Evolutionary conservation across 768 basidiomycete species (phyloP).

Genomic region (Rickenella mellea): DNA sequence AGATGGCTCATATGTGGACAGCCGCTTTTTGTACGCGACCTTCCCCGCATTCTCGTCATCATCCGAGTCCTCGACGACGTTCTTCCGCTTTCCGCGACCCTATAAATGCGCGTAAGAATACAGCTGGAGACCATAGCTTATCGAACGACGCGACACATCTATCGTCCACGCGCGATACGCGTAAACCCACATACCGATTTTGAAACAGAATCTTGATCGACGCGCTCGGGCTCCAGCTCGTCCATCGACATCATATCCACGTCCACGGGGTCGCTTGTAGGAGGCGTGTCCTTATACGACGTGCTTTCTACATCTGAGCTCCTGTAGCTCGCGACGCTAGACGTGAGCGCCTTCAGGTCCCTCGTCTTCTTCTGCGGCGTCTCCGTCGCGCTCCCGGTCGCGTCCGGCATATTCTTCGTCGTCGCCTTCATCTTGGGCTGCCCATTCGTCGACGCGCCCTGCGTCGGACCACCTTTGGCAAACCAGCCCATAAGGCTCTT

Average conservation of each 20-base stretch:
- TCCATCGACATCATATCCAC: constrained; percentile 56
- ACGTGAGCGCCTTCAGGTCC: constrained; percentile 10
- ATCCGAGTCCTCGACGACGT: constrained; percentile 61
- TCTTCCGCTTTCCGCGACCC: constrained; percentile 62
- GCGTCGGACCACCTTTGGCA: constrained; percentile 16
- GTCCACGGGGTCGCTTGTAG: constrained; percentile 71
- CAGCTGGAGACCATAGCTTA: neutral
- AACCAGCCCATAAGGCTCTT: constrained; percentile 71
- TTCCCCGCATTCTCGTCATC: constrained; percentile 30
- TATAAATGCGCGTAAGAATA: constrained; percentile 1
- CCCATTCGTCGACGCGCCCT: constrained; percentile 11
- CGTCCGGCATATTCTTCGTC: constrained; percentile 21
- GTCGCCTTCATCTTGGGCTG: constrained; percentile 16
- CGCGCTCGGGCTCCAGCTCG: constrained; percentile 27
- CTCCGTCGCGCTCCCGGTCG: constrained; percentile 29
- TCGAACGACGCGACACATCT: constrained; percentile 20
- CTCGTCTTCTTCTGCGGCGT: constrained; percentile 21
- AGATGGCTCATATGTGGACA: neutral
- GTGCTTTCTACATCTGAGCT: constrained; percentile 42
- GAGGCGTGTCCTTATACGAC: constrained; percentile 47
- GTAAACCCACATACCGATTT: constrained; percentile 21
- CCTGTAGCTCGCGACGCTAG: constrained; percentile 21
- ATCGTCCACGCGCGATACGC: neutral
- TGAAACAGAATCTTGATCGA: constrained; percentile 14
- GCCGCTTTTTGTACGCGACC: neutral